phyloP scores from a whole-genome alignment of 108 stramenopile species.

The Nannochloropsis oceanica region DNA sequence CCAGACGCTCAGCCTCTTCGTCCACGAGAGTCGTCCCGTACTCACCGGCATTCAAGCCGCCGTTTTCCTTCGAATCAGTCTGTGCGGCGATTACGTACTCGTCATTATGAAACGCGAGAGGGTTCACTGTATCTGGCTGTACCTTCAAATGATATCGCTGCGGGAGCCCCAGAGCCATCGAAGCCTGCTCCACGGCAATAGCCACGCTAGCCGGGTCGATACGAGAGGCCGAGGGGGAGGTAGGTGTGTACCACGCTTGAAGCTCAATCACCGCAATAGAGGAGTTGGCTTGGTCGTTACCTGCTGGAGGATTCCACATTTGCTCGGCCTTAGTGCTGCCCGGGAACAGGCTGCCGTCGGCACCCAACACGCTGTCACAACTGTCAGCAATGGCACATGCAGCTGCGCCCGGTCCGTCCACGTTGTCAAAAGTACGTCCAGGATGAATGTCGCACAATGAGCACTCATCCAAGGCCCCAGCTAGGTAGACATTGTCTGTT shows the following conservation, averaged over 20 bases:
- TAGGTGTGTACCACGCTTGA: background rate
- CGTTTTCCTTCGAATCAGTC: background rate
- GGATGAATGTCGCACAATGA: background rate
- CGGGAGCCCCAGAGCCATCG: background rate
- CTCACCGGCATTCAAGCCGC: background rate
- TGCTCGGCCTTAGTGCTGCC: too few relatives aligned
- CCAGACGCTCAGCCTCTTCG: background rate
- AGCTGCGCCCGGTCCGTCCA: background rate
- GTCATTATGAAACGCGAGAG: background rate
- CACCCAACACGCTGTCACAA: too few relatives aligned
- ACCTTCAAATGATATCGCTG: background rate
- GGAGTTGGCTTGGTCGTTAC: background rate
- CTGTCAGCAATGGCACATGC: background rate
- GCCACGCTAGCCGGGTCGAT: background rate
- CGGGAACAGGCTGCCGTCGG: too few relatives aligned
- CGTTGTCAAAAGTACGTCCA: background rate
- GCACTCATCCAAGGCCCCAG: background rate
- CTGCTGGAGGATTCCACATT: background rate
- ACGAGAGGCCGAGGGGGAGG: background rate
- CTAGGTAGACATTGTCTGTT: background rate
- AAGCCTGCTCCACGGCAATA: background rate
- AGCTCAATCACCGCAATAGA: background rate
- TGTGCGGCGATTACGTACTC: background rate
- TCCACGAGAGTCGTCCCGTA: background rate
- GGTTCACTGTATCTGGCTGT: background rate